Percentiles rank a stretch among this genome's conserved stretches.
Conservation (phyloP, 169 alveolate genomes). For the Amoebophrya sp. region DNA sequence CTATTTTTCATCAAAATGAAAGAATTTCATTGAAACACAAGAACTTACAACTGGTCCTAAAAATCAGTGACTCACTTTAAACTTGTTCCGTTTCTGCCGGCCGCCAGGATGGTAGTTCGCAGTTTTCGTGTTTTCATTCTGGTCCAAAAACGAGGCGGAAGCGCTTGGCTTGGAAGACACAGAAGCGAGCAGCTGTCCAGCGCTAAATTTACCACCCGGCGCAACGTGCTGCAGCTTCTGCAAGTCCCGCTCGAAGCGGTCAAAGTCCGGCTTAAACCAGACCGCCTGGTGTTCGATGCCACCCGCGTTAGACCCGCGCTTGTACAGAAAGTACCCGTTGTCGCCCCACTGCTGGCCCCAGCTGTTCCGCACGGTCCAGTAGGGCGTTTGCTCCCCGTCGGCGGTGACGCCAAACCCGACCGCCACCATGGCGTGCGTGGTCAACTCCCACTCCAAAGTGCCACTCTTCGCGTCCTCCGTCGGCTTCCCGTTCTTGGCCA, state of each 20-base stretch:
- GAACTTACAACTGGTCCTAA: too few species aligned
- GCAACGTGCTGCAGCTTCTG: too few species aligned
- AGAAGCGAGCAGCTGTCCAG: too few species aligned
- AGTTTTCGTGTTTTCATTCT: too few species aligned
- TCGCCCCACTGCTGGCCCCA: neutral
- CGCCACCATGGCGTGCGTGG: conserved; percentile 14
- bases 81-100: too few species aligned
- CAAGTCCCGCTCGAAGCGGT: neutral
- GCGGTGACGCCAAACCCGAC: neutral
- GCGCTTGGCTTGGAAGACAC: too few species aligned
- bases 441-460: neutral
- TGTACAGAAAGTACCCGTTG: neutral
- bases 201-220: too few species aligned
- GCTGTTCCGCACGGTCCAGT: neutral
- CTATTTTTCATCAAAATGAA: too few species aligned
- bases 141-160: too few species aligned
- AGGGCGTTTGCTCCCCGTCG: neutral
- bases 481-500: neutral
- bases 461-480: neutral
- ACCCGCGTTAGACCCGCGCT: neutral
- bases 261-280: neutral
- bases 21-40: too few species aligned
- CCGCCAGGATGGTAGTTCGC: too few species aligned
- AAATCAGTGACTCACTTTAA: too few species aligned
- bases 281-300: conserved; percentile 21